Percentiles rank a stretch among this genome's conserved stretches.
Conservation (phyloP, 1,284 basidiomycete genomes). For the Rhodotorula mucilaginosa region DNA sequence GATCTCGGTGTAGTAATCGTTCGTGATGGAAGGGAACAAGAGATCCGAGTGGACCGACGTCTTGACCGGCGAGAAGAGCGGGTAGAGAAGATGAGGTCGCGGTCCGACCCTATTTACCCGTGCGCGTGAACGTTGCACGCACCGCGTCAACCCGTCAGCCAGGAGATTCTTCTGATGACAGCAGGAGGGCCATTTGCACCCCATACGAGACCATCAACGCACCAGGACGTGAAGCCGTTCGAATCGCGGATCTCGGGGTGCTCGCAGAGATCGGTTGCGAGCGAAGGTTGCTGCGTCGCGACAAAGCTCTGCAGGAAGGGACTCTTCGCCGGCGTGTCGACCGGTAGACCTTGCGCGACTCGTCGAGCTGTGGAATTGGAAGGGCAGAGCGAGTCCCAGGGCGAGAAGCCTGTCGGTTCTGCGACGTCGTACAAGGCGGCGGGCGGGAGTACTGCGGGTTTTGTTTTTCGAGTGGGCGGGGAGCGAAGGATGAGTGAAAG, state of each 20-base stretch:
- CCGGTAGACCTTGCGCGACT: constrained; percentile 5
- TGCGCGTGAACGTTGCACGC: too few relatives aligned
- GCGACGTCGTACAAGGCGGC: constrained; percentile 5
- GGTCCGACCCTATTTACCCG: constrained; percentile 18
- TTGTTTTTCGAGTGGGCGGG: not conserved
- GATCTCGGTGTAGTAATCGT: constrained; percentile 38
- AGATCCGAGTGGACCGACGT: constrained; percentile 42
- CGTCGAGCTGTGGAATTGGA: constrained; percentile 37
- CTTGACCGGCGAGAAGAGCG: constrained; percentile 44
- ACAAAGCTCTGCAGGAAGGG: constrained; percentile 18
- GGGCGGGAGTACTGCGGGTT: constrained; percentile 13
- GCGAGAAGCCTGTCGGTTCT: constrained; percentile 26
- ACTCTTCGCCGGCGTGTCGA: constrained; percentile 12
- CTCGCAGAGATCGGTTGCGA: constrained; percentile 38
- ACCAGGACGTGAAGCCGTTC: constrained; percentile 39
- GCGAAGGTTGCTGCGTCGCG: constrained; percentile 26
- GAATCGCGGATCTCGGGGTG: constrained; percentile 32
- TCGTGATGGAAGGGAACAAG: constrained; percentile 38
- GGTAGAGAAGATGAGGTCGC: constrained; percentile 36
- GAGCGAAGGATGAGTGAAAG: not conserved
- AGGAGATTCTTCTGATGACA: not conserved
- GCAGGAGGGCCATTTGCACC: too few relatives aligned
- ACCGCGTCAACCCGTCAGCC: not conserved
- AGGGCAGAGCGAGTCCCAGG: constrained; percentile 33
- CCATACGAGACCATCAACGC: not conserved